phyloP scores from a whole-genome alignment of 2,329 filamentous ascomycete species.

The Xylariaceae sp. region DNA sequence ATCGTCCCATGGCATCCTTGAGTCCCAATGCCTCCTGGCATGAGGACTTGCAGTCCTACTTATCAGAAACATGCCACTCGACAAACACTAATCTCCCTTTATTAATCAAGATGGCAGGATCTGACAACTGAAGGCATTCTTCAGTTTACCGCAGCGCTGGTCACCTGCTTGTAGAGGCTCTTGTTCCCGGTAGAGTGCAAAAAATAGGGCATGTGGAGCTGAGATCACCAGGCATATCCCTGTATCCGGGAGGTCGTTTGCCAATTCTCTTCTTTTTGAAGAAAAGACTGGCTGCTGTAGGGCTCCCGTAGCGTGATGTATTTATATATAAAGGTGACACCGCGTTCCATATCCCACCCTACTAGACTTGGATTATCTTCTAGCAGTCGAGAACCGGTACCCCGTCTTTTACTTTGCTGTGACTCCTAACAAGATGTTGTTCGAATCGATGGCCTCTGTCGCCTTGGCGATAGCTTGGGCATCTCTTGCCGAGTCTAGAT shows the following conservation, averaged over 20 bases:
- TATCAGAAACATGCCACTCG: no score
- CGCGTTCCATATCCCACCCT: neutral
- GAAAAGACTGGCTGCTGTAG: neutral
- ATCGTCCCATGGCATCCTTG: no score
- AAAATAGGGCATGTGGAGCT: constrained; percentile 3
- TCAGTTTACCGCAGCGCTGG: neutral
- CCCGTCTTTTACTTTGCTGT: neutral
- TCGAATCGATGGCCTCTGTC: neutral
- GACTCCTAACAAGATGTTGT: constrained; percentile 7
- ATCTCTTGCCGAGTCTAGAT: constrained; percentile 10
- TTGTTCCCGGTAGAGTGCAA: neutral
- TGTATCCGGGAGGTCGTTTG: constrained; percentile 9
- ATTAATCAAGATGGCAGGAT: no score
- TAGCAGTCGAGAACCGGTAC: neutral
- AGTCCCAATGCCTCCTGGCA: no score
- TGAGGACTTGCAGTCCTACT: no score
- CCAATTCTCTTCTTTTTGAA: neutral
- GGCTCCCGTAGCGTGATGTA: neutral
- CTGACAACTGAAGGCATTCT: no score
- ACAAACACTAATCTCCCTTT: no score
- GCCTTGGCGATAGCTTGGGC: constrained; percentile 7
- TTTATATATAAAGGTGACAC: neutral
- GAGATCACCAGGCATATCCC: constrained; percentile 5
- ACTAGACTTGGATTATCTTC: neutral
- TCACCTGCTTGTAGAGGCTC: no score